Evolutionary conservation across 352 stramenopile genomes (phyloP).

Genomic region (Globisporangium takayamanum): DNA sequence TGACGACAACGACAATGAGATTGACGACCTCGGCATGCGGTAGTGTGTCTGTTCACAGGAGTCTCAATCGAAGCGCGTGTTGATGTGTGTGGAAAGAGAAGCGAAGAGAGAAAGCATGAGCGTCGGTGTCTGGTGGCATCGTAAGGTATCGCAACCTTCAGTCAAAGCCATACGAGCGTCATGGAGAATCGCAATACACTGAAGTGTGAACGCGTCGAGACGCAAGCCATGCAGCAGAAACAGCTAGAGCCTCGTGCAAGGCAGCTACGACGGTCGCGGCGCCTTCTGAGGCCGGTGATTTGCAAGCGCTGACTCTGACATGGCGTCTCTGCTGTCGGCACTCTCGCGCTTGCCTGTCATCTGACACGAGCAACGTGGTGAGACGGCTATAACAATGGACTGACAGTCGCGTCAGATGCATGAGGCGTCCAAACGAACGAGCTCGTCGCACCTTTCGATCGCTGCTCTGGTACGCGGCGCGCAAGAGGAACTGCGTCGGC

Average conservation of each 20-base stretch:
- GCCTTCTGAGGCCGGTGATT: conserved; percentile 27
- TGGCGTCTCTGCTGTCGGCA: conserved; percentile 2
- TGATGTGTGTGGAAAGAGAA: not conserved
- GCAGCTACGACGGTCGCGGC: conserved; percentile 7
- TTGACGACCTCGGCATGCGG: conserved; percentile 2
- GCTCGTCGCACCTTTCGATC: conserved; percentile 47
- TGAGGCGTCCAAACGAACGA: not conserved
- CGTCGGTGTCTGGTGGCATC: no score
- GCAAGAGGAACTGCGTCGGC: conserved; percentile 34
- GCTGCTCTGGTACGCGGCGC: conserved; percentile 38
- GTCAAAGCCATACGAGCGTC: no score
- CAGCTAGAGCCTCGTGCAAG: not conserved
- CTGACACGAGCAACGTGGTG: not conserved
- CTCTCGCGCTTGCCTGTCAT: conserved; percentile 24
- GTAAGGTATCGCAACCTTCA: no score
- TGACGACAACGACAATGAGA: conserved; percentile 19
- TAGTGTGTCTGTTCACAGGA: not conserved
- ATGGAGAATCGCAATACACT: no score
- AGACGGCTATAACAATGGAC: no score
- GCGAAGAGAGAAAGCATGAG: not conserved
- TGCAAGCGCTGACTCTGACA: not conserved
- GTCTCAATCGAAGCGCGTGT: not conserved
- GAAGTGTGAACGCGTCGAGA: no score
- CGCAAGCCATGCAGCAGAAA: conserved; percentile 1
- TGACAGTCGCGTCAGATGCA: not conserved